These are phyloP conservation scores for Spergularia azorica DNA, from an alignment of 179 eudicot genomes.

Conservation along the genomic window DNA sequence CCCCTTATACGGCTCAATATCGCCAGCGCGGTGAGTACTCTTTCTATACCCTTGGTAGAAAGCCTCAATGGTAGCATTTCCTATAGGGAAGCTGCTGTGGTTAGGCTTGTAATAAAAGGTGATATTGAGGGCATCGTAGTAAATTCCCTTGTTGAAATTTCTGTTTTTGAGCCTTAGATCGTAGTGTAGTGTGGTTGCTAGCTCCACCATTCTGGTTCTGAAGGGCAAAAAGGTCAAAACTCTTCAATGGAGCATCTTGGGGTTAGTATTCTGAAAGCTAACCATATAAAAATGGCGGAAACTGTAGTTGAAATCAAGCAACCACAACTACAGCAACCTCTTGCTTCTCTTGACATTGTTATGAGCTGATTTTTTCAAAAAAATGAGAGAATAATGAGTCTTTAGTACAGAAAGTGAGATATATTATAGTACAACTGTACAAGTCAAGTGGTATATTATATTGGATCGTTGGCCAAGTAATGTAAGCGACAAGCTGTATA, in stretches of 20 bases:
- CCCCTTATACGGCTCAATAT: conserved; percentile 28
- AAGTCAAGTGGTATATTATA: no score
- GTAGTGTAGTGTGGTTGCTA: conserved; percentile 39
- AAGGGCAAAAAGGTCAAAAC: conserved; percentile 52
- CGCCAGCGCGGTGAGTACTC: conserved; percentile 35
- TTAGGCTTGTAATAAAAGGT: conserved; percentile 38
- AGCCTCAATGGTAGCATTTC: conserved; percentile 27
- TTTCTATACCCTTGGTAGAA: conserved; percentile 70
- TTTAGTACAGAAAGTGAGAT: no score
- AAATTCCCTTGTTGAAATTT: conserved; percentile 54
- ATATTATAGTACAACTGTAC: no score
- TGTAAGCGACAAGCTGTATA: no score
- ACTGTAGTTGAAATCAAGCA: conserved; percentile 43
- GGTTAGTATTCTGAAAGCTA: conserved; percentile 38
- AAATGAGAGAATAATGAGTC: no score
- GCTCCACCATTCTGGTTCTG: conserved; percentile 1
- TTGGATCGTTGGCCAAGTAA: no score
- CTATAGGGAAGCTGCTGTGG: conserved; percentile 26
- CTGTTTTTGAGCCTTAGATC: conserved; percentile 55
- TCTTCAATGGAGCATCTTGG: conserved; percentile 54
- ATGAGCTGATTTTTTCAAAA: not conserved
- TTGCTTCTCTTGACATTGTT: not conserved
- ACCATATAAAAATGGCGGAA: conserved; percentile 55
- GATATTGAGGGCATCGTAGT: conserved; percentile 56
- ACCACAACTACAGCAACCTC: conserved; percentile 30